phyloP scores from a whole-genome alignment of 441 rosid species.

The Arabidopsis hybrid region DNA sequence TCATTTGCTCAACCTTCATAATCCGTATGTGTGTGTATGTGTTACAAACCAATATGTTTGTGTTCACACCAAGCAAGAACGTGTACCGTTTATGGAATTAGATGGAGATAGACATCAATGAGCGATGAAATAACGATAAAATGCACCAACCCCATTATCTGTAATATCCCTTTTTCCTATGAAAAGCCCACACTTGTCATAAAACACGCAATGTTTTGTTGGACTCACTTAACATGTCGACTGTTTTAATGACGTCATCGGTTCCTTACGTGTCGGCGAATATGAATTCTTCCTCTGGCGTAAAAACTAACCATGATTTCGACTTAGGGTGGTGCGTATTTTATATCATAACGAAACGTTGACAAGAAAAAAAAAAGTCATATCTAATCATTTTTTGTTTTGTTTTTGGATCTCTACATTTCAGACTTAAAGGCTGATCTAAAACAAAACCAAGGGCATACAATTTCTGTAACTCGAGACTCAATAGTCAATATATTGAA shows the following conservation, averaged over 20 bases:
- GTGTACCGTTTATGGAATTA: slow-evolving; percentile 1
- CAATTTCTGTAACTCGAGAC: too few relatives aligned
- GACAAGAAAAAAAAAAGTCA: neutral
- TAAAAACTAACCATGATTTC: slow-evolving; percentile 10
- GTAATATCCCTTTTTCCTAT: neutral
- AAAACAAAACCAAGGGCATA: neutral
- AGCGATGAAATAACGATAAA: slow-evolving; percentile 25
- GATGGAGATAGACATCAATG: slow-evolving; percentile 9
- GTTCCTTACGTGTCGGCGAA: slow-evolving; percentile 29
- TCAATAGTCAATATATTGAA: neutral
- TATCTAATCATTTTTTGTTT: neutral
- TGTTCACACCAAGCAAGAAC: slow-evolving; percentile 6
- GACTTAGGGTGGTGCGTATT: neutral
- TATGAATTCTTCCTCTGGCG: neutral
- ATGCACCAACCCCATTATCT: slow-evolving; percentile 41
- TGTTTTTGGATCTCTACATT: neutral
- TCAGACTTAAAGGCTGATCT: neutral
- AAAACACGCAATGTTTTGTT: neutral
- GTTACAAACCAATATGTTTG: slow-evolving; percentile 11
- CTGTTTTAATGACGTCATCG: slow-evolving; percentile 19
- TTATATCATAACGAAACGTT: neutral
- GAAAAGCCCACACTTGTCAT: slow-evolving; percentile 23
- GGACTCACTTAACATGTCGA: neutral
- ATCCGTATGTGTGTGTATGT: neutral
- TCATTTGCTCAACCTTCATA: neutral